phyloP scores from a whole-genome alignment of 306 rosid genomes.

The Prosopis cineraria region DNA sequence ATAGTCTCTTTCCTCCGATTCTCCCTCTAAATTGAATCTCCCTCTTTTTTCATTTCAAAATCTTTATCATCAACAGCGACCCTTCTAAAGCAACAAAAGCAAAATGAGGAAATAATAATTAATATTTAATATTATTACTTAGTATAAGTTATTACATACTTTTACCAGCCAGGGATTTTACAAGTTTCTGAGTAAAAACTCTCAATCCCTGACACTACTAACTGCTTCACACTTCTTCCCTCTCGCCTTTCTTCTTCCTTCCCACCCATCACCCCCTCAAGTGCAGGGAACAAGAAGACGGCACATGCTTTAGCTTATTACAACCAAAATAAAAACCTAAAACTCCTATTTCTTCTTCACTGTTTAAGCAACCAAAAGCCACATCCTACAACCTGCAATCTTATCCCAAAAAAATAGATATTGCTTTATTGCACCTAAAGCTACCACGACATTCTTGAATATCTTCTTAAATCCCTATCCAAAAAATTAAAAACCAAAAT shows the following conservation, averaged over 20 bases:
- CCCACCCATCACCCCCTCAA: background rate
- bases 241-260: background rate
- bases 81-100: background rate
- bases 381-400: slow-evolving; percentile 49
- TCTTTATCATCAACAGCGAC: background rate
- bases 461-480: slow-evolving; percentile 26
- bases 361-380: slow-evolving; percentile 33
- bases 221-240: slow-evolving; percentile 12
- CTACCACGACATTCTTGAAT: slow-evolving; percentile 57
- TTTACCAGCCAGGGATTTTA: slow-evolving; percentile 22
- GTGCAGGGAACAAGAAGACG: slow-evolving; percentile 31
- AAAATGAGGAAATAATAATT: background rate
- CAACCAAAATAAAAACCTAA: slow-evolving; percentile 11
- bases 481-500: slow-evolving; percentile 27
- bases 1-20: background rate
- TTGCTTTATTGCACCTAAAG: slow-evolving; percentile 53
- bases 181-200: slow-evolving; percentile 30
- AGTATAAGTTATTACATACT: slow-evolving; percentile 35
- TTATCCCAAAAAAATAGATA: slow-evolving; percentile 54
- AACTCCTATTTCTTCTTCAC: slow-evolving; percentile 36
- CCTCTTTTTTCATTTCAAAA: background rate
- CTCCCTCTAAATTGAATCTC: background rate
- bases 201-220: slow-evolving; percentile 3
- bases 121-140: slow-evolving; percentile 16
- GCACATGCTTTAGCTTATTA: slow-evolving; percentile 52